Base-by-base conservation (phyloP, 2,329 filamentous ascomycete genomes). In the Botrytis fabae region DNA sequence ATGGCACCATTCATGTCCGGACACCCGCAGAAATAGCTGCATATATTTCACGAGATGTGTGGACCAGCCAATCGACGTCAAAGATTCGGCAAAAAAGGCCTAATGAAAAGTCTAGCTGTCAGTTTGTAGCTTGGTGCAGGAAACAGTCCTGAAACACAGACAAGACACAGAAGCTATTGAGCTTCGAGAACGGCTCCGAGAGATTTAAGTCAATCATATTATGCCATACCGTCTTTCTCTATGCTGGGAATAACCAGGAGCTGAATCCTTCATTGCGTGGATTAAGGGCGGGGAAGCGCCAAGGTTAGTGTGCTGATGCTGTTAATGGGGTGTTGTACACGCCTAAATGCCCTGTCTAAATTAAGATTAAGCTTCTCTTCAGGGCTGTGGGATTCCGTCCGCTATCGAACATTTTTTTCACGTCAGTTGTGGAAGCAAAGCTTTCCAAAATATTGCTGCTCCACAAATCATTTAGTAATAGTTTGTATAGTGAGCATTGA, bases 301-400 rank as follows among this genome's bases (percentile, higher is more conserved):
- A 64, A 64, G 18, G n/a, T n/a, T 18, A 42, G 59, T 25, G 20
- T 40, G 35, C 20, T 61, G 22, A 40, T 38, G 20, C 14, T 18
- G 25, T 44, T 44, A 8, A 35, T 48, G 62, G 42, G 28, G 28
- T 48, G 28, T 25, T n/a, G 28, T 25, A 65, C 42, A 46, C 32
- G 40, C n/a, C n/a, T 63, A 44, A 44, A 28, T 46, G 42, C n/a
- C 40, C 61, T 32, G 6, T 64, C 61, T 64, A 48, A 46, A 4
- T 25, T 46, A 64, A 65, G 44, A 48, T 9, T 65, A 48, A 65
- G 62, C 62, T 65, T 65, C 62, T 65, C 32, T 44, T 25, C 44
- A 65, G 28, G 28, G 42, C 62, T 65, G 28, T 65, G 62, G 44
- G 28, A 48, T 65, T 2, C 44, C 42, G 35, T 64, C n/a, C 38